Evolutionary conservation across 495 filamentous ascomycete genomes (phyloP), one percentile per base, ranked within the genome.

Genomic region (Lineolata rhizophorae): DNA sequence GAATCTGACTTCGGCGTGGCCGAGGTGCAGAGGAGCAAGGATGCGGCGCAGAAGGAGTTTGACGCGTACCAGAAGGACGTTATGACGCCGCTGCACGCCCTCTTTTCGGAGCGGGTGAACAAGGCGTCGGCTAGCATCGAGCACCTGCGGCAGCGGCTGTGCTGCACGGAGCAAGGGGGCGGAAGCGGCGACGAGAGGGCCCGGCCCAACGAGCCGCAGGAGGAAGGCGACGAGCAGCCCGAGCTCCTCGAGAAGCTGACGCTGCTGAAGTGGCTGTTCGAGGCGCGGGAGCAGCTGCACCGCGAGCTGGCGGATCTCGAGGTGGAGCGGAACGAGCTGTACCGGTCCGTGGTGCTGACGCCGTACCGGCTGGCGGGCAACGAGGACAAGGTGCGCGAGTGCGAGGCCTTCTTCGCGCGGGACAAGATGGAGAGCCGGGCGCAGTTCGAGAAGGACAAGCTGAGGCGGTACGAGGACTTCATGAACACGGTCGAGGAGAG

Each of bases 251-350:
- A 97, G 52, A 87, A 87, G 39, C 62, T 97, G 3, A 95, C 87
- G 0, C 68, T 91, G 17, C 60, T 95, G 6, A 97, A 97, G 46
- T 97, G 87, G 87, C 73, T 95, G 18, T 95, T 93, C 43, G 87
- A 97, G 44, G 76, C 76, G 4, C 72, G 84, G 4, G 90, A 97
- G 50, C 62, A 68, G 33, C 65, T 95, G 3, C 74, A 94, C 47
- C 67, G 72, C 3, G 75, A 80, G 40, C 55, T 78, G n/a, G 85
- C 77, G 46, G 76, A 87, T 22, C 56, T 97, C 1, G 64, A 91
- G 4, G 69, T 66, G 16, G 76, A 78, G 40, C 76, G 82, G 22
- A 87, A 92, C 43, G 69, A 80, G 28, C 70, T 74, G 24, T 97
- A 94, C 52, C 72, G 75, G 44, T 62, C 68, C 25, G 62, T 94